Evolutionary conservation across 2,329 filamentous ascomycete genomes (phyloP), one percentile per base, ranked within the genome.

Genomic region (Phialemoniopsis sp.): DNA sequence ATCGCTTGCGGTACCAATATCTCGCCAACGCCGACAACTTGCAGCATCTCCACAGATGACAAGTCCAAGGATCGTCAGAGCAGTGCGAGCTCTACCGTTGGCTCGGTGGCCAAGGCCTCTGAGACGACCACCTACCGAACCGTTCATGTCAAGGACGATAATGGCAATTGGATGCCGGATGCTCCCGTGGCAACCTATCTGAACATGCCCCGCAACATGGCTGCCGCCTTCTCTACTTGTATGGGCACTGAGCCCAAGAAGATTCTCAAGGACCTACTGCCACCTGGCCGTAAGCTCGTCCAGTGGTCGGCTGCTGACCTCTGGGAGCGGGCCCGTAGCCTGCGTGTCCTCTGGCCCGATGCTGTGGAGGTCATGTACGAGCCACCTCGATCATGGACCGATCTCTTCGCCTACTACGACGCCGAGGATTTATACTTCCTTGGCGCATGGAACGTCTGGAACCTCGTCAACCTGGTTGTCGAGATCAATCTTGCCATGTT

Each of bases 381-480:
- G 42, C 28, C 29, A 1, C 61, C 15, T 33, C 50, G 15, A 59
- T 56, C 3, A 13, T 51, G 19, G 54, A 40, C 44, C 29, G 64
- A 70, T 18, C 52, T 76, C 16, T 73, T 67, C 56, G 47, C 53
- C 3, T 75, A 68, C 46, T 77, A 70, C 35, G 72, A 76, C 45
- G 59, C 63, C 1, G 42, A 52, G 9, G 72, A 76, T 36, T 54
- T 77, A 19, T 76, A 70, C 50, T 35, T 59, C 29, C 56, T 63
- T 12, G 73, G 73, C 8, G 66, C 65, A 0, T 55, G 65, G 43
- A 77, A 77, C 44, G 55, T 76, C 12, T 72, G 64, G 63, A 67
- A 66, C 18, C 58, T 75, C 28, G 46, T 72, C 33, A 59, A 63
- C 21, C 58, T 61, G 8, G 50, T 74, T 2, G 52, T 49, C 31